phyloP scores from a whole-genome alignment of 176 grass and related monocot species.

The Sorghum bicolor region DNA sequence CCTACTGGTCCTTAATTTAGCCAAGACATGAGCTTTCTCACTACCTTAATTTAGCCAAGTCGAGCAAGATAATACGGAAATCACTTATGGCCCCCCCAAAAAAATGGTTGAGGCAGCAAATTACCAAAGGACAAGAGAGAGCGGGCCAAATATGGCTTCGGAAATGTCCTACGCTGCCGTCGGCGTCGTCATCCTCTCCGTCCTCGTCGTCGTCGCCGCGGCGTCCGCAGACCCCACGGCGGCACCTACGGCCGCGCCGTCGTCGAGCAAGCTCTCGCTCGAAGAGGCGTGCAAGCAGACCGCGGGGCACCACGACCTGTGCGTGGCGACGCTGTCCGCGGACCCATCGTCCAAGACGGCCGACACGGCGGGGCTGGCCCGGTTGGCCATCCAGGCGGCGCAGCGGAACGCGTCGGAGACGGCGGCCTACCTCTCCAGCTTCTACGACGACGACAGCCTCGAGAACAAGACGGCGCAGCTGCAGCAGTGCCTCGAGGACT shows the following conservation, averaged over 20 bases:
- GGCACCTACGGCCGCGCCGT: neutral
- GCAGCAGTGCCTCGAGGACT: constrained; percentile 57
- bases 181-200: constrained; percentile 37
- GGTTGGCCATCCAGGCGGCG: constrained; percentile 33
- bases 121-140: neutral
- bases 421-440: constrained; percentile 32
- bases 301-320: constrained; percentile 41
- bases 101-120: neutral
- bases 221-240: neutral
- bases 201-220: constrained; percentile 1
- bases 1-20: constrained; percentile 34
- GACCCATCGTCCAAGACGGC: constrained; percentile 33
- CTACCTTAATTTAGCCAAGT: constrained; percentile 27
- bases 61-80: constrained; percentile 13
- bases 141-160: neutral
- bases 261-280: constrained; percentile 24
- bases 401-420: constrained; percentile 54
- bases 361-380: constrained; percentile 36
- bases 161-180: neutral
- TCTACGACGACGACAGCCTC: constrained; percentile 41
- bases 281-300: constrained; percentile 58
- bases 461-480: constrained; percentile 43
- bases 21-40: neutral
- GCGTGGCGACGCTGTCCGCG: constrained; percentile 49
- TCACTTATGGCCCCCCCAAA: neutral